A percentile compares a stretch with the other conserved stretches of the same genome.
Evolutionary conservation across 345 rosid species (phyloP).

Genomic region (Gossypium anomalum): DNA sequence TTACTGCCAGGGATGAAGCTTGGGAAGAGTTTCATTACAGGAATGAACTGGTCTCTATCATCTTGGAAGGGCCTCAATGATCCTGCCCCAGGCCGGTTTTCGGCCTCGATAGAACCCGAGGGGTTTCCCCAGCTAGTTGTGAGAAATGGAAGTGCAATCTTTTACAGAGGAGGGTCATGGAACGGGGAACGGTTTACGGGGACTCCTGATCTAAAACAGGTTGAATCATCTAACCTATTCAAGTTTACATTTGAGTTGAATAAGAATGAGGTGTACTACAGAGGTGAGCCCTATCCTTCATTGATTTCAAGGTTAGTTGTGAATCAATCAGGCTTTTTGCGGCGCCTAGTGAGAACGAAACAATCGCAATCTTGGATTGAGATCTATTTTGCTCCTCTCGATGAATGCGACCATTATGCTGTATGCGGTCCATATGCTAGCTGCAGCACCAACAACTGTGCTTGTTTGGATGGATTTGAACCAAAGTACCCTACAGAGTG

Average conservation of each 20-base stretch:
- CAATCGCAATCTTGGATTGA: not conserved
- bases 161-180: constrained; percentile 27
- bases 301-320: not conserved
- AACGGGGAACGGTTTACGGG: constrained; percentile 43
- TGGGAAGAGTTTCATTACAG: constrained; percentile 32
- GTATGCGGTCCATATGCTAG: constrained; percentile 34
- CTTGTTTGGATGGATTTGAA: constrained; percentile 34
- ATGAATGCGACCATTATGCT: constrained; percentile 21
- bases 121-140: constrained; percentile 12
- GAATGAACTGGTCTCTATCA: constrained; percentile 25
- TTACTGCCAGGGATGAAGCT: constrained; percentile 40
- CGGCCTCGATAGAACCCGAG: not conserved
- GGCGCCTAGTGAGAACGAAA: not conserved
- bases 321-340: not conserved
- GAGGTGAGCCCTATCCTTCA: not conserved
- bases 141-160: not conserved
- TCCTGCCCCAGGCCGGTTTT: constrained; percentile 24
- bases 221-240: not conserved
- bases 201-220: constrained; percentile 28
- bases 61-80: constrained; percentile 43
- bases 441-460: constrained; percentile 36
- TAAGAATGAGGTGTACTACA: constrained; percentile 31
- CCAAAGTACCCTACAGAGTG: constrained; percentile 31
- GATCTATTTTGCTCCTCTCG: not conserved
- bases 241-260: constrained; percentile 1